phyloP scores from a whole-genome alignment of 2,329 filamentous ascomycete species.

The Neofusicoccum cordaticola region DNA sequence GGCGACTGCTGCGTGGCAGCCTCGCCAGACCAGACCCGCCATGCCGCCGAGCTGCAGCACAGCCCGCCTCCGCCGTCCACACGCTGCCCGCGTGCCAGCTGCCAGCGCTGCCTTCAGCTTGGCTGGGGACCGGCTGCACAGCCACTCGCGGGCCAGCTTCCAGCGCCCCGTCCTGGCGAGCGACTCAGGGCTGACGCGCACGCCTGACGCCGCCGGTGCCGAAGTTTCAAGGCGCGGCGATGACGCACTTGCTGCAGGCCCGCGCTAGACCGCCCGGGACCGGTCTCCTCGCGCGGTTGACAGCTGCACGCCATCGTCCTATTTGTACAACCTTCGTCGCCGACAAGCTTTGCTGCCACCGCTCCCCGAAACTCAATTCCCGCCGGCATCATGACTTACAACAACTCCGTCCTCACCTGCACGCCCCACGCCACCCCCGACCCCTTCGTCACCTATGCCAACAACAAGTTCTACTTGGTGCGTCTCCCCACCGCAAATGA shows the following conservation, averaged over 20 bases:
- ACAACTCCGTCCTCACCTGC: conserved; percentile 42
- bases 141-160: background rate
- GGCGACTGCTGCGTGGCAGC: no score
- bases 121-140: background rate
- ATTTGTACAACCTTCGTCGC: conserved; percentile 6
- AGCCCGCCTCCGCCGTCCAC: no score
- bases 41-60: background rate
- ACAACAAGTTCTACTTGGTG: conserved; percentile 45
- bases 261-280: background rate
- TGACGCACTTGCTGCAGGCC: conserved; percentile 5
- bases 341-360: background rate
- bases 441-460: conserved; percentile 44
- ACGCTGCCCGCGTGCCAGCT: no score
- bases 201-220: background rate
- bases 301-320: background rate
- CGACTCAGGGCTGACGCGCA: background rate
- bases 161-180: no score
- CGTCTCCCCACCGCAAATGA: conserved; percentile 11
- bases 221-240: conserved; percentile 4
- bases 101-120: background rate
- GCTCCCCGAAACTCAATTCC: background rate
- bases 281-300: background rate
- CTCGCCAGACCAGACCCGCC: no score
- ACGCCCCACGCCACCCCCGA: conserved; percentile 42
- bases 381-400: conserved; percentile 26